Conservation (phyloP, 768 basidiomycete species). For the Crassisporium funariophilum region DNA sequence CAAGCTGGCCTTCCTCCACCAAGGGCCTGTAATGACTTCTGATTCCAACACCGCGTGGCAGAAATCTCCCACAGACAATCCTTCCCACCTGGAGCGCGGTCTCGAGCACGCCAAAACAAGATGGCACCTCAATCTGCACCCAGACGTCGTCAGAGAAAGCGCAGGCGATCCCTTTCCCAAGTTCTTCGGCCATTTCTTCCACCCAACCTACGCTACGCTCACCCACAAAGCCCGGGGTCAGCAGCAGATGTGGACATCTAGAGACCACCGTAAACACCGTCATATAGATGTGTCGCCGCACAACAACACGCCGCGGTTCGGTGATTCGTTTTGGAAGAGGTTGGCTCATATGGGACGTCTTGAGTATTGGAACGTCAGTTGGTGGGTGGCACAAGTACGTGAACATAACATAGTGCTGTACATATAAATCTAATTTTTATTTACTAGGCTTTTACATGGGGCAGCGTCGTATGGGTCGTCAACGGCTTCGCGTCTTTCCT, state of each 20-base stretch:
- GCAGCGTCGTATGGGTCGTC: slow-evolving; percentile 53
- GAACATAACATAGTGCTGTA: neutral
- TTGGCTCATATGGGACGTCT: slow-evolving; percentile 33
- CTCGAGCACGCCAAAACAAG: slow-evolving; percentile 7
- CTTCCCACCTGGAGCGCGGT: neutral
- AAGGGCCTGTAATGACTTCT: no score
- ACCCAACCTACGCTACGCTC: slow-evolving; percentile 33
- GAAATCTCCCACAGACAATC: neutral
- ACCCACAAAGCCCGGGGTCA: slow-evolving; percentile 4
- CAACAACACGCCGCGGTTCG: slow-evolving; percentile 19
- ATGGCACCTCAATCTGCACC: slow-evolving; percentile 31
- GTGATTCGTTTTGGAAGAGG: slow-evolving; percentile 14
- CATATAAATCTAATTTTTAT: neutral
- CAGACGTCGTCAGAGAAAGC: slow-evolving; percentile 18
- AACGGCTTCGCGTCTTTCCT: slow-evolving; percentile 59
- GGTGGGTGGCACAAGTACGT: slow-evolving; percentile 44
- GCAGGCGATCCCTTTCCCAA: slow-evolving; percentile 23
- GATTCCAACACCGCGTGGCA: no score
- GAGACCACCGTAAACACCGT: slow-evolving; percentile 41
- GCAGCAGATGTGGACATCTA: slow-evolving; percentile 40
- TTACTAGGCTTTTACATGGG: slow-evolving; percentile 39
- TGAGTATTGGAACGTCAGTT: slow-evolving; percentile 47
- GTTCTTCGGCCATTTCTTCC: slow-evolving; percentile 22
- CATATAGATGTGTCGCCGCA: slow-evolving; percentile 27
- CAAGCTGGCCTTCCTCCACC: no score